A percentile compares a stretch with the other conserved stretches of the same genome.
These are phyloP conservation scores for Verticillium nubilum DNA, from an alignment of 2,329 filamentous ascomycete genomes.

Conservation along the genomic window DNA sequence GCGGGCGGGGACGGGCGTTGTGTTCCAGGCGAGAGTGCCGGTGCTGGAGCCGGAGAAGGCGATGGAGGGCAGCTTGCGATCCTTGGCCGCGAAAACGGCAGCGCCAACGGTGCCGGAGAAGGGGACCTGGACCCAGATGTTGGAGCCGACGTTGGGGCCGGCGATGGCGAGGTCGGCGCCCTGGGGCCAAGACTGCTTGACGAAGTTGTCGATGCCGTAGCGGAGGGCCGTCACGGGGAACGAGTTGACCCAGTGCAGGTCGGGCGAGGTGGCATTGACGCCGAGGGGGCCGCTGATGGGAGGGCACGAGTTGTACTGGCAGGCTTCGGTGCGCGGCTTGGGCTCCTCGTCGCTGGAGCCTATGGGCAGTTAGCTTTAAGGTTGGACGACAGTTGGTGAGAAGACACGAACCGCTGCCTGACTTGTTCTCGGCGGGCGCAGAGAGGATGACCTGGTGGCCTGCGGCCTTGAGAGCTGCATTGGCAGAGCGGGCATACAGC, in stretches of 20 bases:
- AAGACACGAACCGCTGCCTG: constrained; percentile 33
- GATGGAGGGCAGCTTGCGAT: constrained; percentile 56
- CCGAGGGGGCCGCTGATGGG: constrained; percentile 50
- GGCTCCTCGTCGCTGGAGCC: constrained; percentile 46
- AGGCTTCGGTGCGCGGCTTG: constrained; percentile 39
- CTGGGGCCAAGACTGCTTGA: constrained; percentile 45
- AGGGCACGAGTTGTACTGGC: constrained; percentile 58
- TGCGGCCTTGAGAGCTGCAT: constrained; percentile 46
- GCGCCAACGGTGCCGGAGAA: constrained; percentile 66
- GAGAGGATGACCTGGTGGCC: constrained; percentile 61
- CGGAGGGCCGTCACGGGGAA: constrained; percentile 61
- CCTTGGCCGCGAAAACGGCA: constrained; percentile 50
- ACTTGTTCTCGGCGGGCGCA: constrained; percentile 61
- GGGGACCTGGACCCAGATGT: constrained; percentile 48
- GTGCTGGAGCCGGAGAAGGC: constrained; percentile 57
- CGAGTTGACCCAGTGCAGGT: constrained; percentile 68
- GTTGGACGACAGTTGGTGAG: not conserved
- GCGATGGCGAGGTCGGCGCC: constrained; percentile 56
- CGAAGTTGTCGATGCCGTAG: constrained; percentile 54
- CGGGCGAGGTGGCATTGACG: constrained; percentile 47
- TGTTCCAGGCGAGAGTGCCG: constrained; percentile 48
- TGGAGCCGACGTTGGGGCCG: constrained; percentile 56
- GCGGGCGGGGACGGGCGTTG: constrained; percentile 43
- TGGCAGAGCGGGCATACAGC: constrained; percentile 56
- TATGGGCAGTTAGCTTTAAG: constrained; percentile 18